Conservation (phyloP, 1,284 basidiomycete species). For the Inonotus obliquus region DNA sequence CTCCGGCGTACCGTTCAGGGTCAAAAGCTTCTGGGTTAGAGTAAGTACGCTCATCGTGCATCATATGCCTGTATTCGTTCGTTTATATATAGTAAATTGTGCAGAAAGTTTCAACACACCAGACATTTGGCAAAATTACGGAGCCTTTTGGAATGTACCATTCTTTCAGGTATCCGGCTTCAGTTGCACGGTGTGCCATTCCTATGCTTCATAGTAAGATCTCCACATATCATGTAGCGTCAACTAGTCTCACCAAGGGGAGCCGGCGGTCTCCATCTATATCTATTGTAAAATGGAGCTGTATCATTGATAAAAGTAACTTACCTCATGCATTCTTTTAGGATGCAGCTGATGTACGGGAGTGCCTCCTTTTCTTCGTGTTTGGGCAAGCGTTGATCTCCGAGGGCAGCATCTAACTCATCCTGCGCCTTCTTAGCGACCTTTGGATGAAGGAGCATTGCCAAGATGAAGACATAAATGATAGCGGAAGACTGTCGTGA, state of each 20-base stretch:
- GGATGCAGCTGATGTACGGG: conserved; percentile 9
- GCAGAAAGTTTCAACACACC: neutral
- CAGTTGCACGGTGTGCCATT: conserved; percentile 7
- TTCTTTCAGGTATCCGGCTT: conserved; percentile 7
- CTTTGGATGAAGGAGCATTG: conserved; percentile 18
- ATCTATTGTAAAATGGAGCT: neutral
- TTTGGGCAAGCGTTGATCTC: conserved; percentile 15
- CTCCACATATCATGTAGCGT: neutral
- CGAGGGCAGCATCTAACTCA: conserved; percentile 17
- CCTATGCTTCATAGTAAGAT: neutral
- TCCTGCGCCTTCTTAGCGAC: conserved; percentile 12
- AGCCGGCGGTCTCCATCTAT: conserved; percentile 10
- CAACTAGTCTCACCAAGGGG: neutral
- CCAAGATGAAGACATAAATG: conserved; percentile 15
- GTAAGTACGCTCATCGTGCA: conserved; percentile 8
- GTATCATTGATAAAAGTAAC: neutral
- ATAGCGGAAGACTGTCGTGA: neutral
- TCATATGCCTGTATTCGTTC: conserved; percentile 6
- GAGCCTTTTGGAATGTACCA: conserved; percentile 8
- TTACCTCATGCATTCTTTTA: conserved; percentile 14
- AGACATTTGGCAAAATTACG: conserved; percentile 12
- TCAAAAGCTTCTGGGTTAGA: neutral
- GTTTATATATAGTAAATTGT: neutral
- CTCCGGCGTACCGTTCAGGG: conserved; percentile 9
- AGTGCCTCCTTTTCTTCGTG: conserved; percentile 22